Conservation (phyloP, 192 early-diverging fungal genomes). For the Backusella sp. region DNA sequence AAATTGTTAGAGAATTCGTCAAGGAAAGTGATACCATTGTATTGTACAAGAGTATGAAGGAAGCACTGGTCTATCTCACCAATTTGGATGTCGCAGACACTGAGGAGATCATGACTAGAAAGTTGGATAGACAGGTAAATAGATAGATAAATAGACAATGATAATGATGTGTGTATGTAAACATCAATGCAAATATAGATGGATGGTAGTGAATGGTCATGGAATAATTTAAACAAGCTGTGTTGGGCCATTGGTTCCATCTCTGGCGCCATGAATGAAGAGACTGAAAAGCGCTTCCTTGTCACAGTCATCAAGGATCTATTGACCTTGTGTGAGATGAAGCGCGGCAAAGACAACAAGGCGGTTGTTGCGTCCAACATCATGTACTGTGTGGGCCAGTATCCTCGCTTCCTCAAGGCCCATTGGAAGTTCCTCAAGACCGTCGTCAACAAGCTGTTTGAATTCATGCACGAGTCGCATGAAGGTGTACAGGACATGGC, state of each 20-base stretch:
- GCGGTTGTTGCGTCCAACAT: constrained; percentile 99
- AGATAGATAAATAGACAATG: too few relatives aligned
- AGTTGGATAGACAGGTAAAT: constrained; percentile 81
- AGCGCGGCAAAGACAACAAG: constrained; percentile 99
- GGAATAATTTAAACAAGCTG: constrained; percentile 96
- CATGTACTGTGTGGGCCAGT: constrained; percentile 99
- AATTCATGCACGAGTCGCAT: constrained; percentile 99
- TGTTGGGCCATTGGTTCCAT: constrained; percentile 99
- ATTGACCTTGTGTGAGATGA: constrained; percentile 92
- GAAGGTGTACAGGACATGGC: constrained; percentile 99
- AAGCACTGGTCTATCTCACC: constrained; percentile 96
- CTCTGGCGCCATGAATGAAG: constrained; percentile 94
- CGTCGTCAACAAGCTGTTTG: constrained; percentile 99
- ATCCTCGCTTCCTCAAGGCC: constrained; percentile 99
- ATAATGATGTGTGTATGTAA: too few relatives aligned
- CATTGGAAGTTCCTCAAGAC: constrained; percentile 99
- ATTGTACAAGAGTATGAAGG: constrained; percentile 97
- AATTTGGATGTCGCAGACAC: constrained; percentile 94
- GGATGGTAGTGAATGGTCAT: constrained; percentile 97
- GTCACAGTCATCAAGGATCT: constrained; percentile 99
- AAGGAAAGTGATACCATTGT: constrained; percentile 98
- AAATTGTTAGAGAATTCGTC: constrained; percentile 96
- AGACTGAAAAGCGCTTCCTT: constrained; percentile 95
- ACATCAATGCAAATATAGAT: constrained; percentile 49
- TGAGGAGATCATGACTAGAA: constrained; percentile 94